Percentiles rank a stretch among this genome's conserved stretches.
Conservation (phyloP, 306 rosid species). For the Prunus mira region DNA sequence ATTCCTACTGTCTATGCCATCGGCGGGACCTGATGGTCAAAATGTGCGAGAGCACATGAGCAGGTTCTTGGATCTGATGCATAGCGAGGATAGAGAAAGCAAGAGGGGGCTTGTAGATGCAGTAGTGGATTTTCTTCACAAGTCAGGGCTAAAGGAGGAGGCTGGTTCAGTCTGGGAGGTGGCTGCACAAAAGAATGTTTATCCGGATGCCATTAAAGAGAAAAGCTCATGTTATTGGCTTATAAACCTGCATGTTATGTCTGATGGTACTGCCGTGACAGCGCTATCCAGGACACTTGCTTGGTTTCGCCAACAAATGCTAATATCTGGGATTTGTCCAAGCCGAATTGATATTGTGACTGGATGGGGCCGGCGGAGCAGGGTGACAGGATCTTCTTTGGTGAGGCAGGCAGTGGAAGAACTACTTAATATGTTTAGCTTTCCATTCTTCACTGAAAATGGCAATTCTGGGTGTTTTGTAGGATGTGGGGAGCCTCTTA, state of each 20-base stretch:
- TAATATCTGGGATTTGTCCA: slow-evolving; percentile 62
- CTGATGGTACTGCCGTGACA: slow-evolving; percentile 91
- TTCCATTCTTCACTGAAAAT: slow-evolving; percentile 84
- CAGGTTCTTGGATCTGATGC: slow-evolving; percentile 81
- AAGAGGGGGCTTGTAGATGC: slow-evolving; percentile 98
- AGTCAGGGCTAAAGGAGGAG: slow-evolving; percentile 95
- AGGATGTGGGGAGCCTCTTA: slow-evolving; percentile 90
- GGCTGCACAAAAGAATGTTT: slow-evolving; percentile 75
- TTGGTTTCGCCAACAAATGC: slow-evolving; percentile 79
- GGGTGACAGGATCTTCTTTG: slow-evolving; percentile 80
- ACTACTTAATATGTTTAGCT: slow-evolving; percentile 56
- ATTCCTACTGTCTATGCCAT: slow-evolving; percentile 75
- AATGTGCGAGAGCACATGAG: slow-evolving; percentile 76
- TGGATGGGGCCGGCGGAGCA: slow-evolving; percentile 94
- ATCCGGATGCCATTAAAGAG: slow-evolving; percentile 84
- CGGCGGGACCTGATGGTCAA: slow-evolving; percentile 86
- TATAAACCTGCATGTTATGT: slow-evolving; percentile 94
- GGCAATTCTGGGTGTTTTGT: slow-evolving; percentile 91
- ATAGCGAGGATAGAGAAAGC: slow-evolving; percentile 88
- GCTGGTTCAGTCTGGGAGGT: slow-evolving; percentile 98
- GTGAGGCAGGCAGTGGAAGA: slow-evolving; percentile 90
- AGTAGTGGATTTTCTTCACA: slow-evolving; percentile 94
- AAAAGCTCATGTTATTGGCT: slow-evolving; percentile 87
- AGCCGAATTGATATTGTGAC: slow-evolving; percentile 86
- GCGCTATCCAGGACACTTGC: slow-evolving; percentile 91